These are phyloP conservation scores for Fagopyrum esculentum DNA, from an alignment of 148 eudicot species.

Conservation along the genomic window DNA sequence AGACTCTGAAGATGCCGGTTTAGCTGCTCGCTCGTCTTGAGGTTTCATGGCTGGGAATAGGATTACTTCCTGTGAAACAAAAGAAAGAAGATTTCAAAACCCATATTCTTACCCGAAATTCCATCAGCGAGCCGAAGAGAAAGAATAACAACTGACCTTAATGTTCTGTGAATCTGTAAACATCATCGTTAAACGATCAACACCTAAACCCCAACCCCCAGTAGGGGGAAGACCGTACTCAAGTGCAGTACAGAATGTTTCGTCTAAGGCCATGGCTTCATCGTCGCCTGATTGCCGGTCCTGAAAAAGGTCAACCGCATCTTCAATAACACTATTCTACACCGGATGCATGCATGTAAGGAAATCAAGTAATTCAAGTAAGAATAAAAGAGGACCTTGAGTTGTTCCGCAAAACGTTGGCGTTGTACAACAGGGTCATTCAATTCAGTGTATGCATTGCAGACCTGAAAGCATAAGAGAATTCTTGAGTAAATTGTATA, in stretches of 20 bases:
- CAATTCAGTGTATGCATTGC: slow-evolving; percentile 91
- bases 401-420: slow-evolving; percentile 88
- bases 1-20: slow-evolving; percentile 17
- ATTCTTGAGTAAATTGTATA: background rate
- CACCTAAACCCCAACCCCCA: slow-evolving; percentile 92
- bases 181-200: slow-evolving; percentile 82
- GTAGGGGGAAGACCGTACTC: slow-evolving; percentile 95
- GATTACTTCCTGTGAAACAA: slow-evolving; percentile 64
- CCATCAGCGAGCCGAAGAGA: background rate
- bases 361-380: background rate
- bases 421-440: slow-evolving; percentile 97
- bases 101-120: background rate
- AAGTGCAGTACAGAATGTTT: slow-evolving; percentile 80
- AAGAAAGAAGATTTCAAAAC: slow-evolving; percentile 3
- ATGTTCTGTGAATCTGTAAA: slow-evolving; percentile 89
- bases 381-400: slow-evolving; percentile 48
- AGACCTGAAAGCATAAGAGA: slow-evolving; percentile 36
- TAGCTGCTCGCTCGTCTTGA: slow-evolving; percentile 69
- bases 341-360: background rate
- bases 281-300: slow-evolving; percentile 95
- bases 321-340: background rate
- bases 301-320: slow-evolving; percentile 34
- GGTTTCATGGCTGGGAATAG: slow-evolving; percentile 97
- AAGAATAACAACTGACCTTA: slow-evolving; percentile 46
- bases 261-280: slow-evolving; percentile 97